phyloP scores from a whole-genome alignment of 2,329 filamentous ascomycete species.

The Penicillium hordei region DNA sequence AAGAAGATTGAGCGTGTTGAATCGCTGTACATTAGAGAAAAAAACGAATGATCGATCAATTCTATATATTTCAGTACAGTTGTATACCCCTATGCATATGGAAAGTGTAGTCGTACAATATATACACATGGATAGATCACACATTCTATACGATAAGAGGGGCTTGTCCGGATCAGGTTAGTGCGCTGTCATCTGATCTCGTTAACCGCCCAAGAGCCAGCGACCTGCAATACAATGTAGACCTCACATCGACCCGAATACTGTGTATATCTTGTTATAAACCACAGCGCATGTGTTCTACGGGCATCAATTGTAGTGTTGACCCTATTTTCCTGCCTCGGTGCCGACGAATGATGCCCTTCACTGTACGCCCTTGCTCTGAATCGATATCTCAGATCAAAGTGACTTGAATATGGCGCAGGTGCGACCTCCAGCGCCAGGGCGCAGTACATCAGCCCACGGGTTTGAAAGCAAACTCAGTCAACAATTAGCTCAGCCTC shows the following conservation, averaged over 20 bases:
- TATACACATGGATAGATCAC: not conserved
- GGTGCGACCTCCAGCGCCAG: conserved; percentile 22
- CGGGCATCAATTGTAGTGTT: not conserved
- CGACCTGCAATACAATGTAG: conserved; percentile 3
- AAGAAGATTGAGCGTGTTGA: not conserved
- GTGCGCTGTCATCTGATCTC: conserved; percentile 11
- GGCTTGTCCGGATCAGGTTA: conserved; percentile 6
- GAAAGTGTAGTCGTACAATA: not conserved
- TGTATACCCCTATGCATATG: not conserved
- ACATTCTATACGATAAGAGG: not conserved
- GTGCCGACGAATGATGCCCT: conserved; percentile 1
- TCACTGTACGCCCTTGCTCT: conserved; percentile 7
- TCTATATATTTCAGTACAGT: not conserved
- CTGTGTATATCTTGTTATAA: not conserved
- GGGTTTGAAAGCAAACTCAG: conserved; percentile 40
- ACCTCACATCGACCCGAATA: not conserved
- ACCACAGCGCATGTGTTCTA: not conserved
- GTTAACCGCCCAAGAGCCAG: conserved; percentile 8
- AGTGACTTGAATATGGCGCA: conserved; percentile 22
- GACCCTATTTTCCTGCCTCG: not conserved
- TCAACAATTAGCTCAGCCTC: conserved; percentile 36
- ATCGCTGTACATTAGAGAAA: not conserved
- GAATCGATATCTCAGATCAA: conserved; percentile 4
- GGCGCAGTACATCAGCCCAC: conserved; percentile 20
- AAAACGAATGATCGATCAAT: not conserved